phyloP scores from a whole-genome alignment of 2,329 filamentous ascomycete species.

The Apiospora aurea region DNA sequence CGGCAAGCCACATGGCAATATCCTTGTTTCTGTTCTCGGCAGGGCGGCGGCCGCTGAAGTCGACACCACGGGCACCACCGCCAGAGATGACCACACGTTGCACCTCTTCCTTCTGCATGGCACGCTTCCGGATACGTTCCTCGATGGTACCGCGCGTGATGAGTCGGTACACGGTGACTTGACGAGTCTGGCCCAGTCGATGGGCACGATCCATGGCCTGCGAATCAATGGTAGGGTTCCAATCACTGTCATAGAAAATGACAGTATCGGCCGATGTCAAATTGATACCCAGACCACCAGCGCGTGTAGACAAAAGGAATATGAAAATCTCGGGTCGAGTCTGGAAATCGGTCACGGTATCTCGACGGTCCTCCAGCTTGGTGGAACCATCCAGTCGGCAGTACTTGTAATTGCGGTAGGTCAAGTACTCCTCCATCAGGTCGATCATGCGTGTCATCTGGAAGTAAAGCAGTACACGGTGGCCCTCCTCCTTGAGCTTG shows the following conservation, averaged over 20 bases:
- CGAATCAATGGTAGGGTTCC: slow-evolving; percentile 98
- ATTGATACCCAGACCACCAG: slow-evolving; percentile 97
- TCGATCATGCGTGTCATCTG: slow-evolving; percentile 99
- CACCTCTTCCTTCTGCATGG: slow-evolving; percentile 97
- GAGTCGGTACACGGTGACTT: slow-evolving; percentile 96
- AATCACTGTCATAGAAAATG: slow-evolving; percentile 99
- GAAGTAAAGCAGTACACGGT: slow-evolving; percentile 97
- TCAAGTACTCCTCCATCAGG: slow-evolving; percentile 98
- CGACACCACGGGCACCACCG: slow-evolving; percentile 84
- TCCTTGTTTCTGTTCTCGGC: slow-evolving; percentile 95
- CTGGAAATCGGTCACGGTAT: slow-evolving; percentile 97
- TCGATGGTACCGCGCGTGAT: slow-evolving; percentile 98
- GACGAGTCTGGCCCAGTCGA: slow-evolving; percentile 92
- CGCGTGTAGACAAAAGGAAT: slow-evolving; percentile 93
- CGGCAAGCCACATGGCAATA: slow-evolving; percentile 98
- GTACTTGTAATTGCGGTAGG: slow-evolving; percentile 99
- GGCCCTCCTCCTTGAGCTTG: slow-evolving; percentile 88
- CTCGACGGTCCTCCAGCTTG: slow-evolving; percentile 94
- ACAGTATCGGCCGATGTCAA: slow-evolving; percentile 95
- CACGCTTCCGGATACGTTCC: slow-evolving; percentile 95
- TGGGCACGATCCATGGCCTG: slow-evolving; percentile 99
- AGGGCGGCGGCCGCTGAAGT: slow-evolving; percentile 91
- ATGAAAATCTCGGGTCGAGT: slow-evolving; percentile 94
- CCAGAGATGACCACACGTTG: slow-evolving; percentile 96
- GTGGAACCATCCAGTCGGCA: slow-evolving; percentile 95